Percentiles rank a stretch among this genome's conserved stretches.
phyloP scores from a whole-genome alignment of 148 eudicot genomes.

The Vaccinium corymbosum region DNA sequence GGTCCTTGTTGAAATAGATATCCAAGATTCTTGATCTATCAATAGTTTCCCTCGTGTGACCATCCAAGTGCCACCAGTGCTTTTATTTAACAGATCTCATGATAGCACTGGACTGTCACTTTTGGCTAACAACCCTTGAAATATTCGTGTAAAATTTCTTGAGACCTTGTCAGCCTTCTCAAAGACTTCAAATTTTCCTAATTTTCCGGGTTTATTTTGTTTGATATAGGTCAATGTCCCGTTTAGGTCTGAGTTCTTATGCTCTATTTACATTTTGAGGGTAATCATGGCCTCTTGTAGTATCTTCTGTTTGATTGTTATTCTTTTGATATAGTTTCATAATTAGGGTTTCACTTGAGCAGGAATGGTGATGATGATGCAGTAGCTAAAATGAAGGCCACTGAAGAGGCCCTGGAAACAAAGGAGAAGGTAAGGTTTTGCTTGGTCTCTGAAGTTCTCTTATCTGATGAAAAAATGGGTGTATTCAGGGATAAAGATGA shows the following conservation, averaged over 20 bases:
- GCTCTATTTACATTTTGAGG: not conserved
- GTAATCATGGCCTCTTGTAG: not conserved
- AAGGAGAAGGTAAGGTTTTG: constrained; percentile 56
- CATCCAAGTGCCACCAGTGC: not conserved
- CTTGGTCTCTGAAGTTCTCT: not conserved
- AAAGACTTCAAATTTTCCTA: not conserved
- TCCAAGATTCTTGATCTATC: not conserved
- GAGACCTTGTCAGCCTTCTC: not conserved
- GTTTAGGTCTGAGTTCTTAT: not conserved
- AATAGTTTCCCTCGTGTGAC: not conserved
- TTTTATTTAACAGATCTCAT: not conserved
- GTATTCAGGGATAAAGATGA: not conserved
- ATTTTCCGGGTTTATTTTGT: not conserved
- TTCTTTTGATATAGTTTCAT: constrained; percentile 15
- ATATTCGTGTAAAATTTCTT: not conserved
- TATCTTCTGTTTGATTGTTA: not conserved
- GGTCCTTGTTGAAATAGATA: not conserved
- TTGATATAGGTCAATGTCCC: not conserved
- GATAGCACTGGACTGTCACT: not conserved
- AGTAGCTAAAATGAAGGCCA: constrained; percentile 77
- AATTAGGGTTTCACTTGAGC: constrained; percentile 22
- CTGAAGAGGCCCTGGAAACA: constrained; percentile 64
- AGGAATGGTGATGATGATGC: constrained; percentile 74
- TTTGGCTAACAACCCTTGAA: constrained; percentile 1
- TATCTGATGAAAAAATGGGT: not conserved